Conservation (phyloP, 441 rosid species). For the Erodium texanum region DNA sequence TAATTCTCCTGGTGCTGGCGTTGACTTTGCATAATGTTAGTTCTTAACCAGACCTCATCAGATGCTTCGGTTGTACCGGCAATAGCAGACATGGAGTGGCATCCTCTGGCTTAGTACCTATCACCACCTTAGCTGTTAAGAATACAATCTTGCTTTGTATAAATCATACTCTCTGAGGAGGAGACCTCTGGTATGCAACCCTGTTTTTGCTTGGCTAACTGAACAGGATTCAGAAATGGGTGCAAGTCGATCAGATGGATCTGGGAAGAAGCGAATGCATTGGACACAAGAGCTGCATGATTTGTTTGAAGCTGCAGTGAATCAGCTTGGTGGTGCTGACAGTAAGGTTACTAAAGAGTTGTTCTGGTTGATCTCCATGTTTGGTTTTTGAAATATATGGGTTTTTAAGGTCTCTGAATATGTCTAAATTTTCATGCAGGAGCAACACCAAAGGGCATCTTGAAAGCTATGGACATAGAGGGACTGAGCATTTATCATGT, state of each 20-base stretch:
- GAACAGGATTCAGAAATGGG: slow-evolving; percentile 22
- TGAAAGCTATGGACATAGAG: slow-evolving; percentile 65
- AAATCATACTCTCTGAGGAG: not conserved
- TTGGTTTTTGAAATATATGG: too few species aligned
- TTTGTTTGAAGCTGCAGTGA: slow-evolving; percentile 48
- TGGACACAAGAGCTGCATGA: slow-evolving; percentile 55
- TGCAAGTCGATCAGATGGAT: slow-evolving; percentile 30
- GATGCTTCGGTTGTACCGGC: too few species aligned
- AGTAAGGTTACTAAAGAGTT: too few species aligned
- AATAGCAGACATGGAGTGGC: too few species aligned
- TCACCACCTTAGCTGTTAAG: not conserved
- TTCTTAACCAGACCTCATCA: too few species aligned
- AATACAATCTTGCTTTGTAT: not conserved
- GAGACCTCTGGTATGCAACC: not conserved
- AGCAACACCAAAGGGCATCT: slow-evolving; percentile 85
- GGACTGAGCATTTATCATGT: slow-evolving; percentile 83
- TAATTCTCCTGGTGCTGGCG: too few species aligned
- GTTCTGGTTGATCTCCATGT: too few species aligned
- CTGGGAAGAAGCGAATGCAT: slow-evolving; percentile 42
- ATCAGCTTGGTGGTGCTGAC: slow-evolving; percentile 60
- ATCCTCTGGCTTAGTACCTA: too few species aligned
- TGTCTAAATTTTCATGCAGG: too few species aligned
- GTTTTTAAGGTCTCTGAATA: too few species aligned
- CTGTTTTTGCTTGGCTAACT: not conserved
- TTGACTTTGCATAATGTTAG: too few species aligned